Conservation (phyloP, 2,329 filamentous ascomycete species). For the Aspergillus tubingensis region DNA sequence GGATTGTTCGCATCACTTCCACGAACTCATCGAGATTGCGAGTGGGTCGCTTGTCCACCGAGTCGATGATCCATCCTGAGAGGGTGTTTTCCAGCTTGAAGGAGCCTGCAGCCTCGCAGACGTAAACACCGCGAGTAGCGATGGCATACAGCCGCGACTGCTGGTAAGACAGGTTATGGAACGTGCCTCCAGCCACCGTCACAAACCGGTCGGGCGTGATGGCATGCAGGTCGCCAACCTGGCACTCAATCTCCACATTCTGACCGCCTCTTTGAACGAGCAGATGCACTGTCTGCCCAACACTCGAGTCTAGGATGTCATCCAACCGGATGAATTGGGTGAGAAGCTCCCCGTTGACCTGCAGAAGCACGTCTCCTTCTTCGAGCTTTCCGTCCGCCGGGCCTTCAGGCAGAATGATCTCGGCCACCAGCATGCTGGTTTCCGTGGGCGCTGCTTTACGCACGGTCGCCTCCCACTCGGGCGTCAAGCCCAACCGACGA, state of each 20-base stretch:
- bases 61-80: slow-evolving; percentile 91
- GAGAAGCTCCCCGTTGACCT: slow-evolving; percentile 89
- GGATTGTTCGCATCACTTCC: slow-evolving; percentile 84
- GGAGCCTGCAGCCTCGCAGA: slow-evolving; percentile 91
- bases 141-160: slow-evolving; percentile 96
- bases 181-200: slow-evolving; percentile 87
- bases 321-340: slow-evolving; percentile 92
- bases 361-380: slow-evolving; percentile 90
- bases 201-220: slow-evolving; percentile 97
- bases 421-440: slow-evolving; percentile 94
- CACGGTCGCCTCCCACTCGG: slow-evolving; percentile 83
- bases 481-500: slow-evolving; percentile 78
- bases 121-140: slow-evolving; percentile 85
- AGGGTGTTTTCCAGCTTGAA: slow-evolving; percentile 92
- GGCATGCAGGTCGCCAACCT: slow-evolving; percentile 84
- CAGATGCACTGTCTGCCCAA: slow-evolving; percentile 74
- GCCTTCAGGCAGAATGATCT: slow-evolving; percentile 89
- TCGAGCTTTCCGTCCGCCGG: slow-evolving; percentile 85
- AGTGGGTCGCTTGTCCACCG: slow-evolving; percentile 87
- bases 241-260: slow-evolving; percentile 79
- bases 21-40: slow-evolving; percentile 87
- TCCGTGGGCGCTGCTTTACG: slow-evolving; percentile 84
- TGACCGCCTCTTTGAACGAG: slow-evolving; percentile 86
- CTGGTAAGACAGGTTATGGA: slow-evolving; percentile 96
- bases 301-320: slow-evolving; percentile 85